Evolutionary conservation across 1,284 basidiomycete genomes (phyloP).

Genomic region (Cerrena zonata): DNA sequence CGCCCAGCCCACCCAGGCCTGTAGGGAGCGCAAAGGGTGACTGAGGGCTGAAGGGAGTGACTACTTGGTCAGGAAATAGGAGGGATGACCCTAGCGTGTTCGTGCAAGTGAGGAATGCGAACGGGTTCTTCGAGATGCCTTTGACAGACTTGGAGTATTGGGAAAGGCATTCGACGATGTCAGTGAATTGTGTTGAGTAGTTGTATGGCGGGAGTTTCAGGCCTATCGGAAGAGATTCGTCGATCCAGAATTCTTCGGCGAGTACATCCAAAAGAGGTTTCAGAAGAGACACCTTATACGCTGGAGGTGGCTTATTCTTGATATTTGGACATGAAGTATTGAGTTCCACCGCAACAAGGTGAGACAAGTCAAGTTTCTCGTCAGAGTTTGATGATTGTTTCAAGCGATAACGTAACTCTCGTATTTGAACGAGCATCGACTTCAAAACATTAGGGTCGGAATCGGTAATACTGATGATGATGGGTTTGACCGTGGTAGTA

Average conservation of each 20-base stretch:
- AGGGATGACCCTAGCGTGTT: slow-evolving; percentile 72
- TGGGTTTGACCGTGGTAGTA: slow-evolving; percentile 45
- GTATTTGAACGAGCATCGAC: slow-evolving; percentile 53
- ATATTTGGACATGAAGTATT: slow-evolving; percentile 82
- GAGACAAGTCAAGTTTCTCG: slow-evolving; percentile 14
- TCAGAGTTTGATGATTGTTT: slow-evolving; percentile 18
- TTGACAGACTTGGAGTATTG: slow-evolving; percentile 24
- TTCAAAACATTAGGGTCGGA: slow-evolving; percentile 45
- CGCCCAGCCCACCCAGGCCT: slow-evolving; percentile 65
- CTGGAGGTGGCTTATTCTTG: slow-evolving; percentile 52
- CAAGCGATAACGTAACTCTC: slow-evolving; percentile 46
- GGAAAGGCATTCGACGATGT: slow-evolving; percentile 42
- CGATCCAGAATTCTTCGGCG: slow-evolving; percentile 39
- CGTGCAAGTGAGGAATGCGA: slow-evolving; percentile 55
- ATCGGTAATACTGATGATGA: slow-evolving; percentile 72
- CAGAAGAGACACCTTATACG: slow-evolving; percentile 48
- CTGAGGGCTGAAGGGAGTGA: slow-evolving; percentile 1
- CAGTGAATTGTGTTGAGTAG: slow-evolving; percentile 54
- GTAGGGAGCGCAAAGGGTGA: slow-evolving; percentile 52
- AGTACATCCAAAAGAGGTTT: slow-evolving; percentile 49
- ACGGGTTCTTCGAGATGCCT: slow-evolving; percentile 35
- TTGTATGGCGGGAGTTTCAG: slow-evolving; percentile 79
- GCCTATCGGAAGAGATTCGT: slow-evolving; percentile 59
- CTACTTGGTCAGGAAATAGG: slow-evolving; percentile 51
- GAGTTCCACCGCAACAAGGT: slow-evolving; percentile 55